These are phyloP conservation scores for Leccinum pseudoinsigne DNA, from an alignment of 1,284 basidiomycete genomes.

Conservation along the genomic window DNA sequence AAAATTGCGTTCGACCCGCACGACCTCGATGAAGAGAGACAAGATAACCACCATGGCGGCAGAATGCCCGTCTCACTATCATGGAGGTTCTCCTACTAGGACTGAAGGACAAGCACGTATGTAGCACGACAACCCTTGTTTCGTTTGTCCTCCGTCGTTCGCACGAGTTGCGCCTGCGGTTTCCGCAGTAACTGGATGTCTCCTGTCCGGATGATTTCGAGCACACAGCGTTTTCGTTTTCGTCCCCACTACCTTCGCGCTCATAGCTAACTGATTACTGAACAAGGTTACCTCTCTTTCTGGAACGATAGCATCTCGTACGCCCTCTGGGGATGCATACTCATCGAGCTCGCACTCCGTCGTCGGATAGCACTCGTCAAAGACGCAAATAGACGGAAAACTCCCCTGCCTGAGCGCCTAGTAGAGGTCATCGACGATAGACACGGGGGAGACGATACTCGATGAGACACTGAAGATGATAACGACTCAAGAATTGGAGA, in stretches of 20 bases:
- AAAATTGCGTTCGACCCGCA: slow-evolving; percentile 94
- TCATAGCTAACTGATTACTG: slow-evolving; percentile 22
- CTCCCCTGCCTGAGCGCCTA: slow-evolving; percentile 79
- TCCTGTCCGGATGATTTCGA: slow-evolving; percentile 8
- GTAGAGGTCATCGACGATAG: slow-evolving; percentile 91
- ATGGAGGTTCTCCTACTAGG: slow-evolving; percentile 95
- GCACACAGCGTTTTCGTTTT: background rate
- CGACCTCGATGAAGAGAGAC: slow-evolving; percentile 80
- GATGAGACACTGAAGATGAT: slow-evolving; percentile 97
- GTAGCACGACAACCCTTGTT: slow-evolving; percentile 25
- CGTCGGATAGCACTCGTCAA: slow-evolving; percentile 86
- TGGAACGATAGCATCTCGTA: slow-evolving; percentile 99
- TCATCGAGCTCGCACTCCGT: slow-evolving; percentile 91
- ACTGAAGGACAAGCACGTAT: slow-evolving; percentile 85
- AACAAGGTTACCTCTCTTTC: slow-evolving; percentile 93
- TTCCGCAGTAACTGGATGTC: slow-evolving; percentile 20
- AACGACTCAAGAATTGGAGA: slow-evolving; percentile 71
- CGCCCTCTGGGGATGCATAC: slow-evolving; percentile 91
- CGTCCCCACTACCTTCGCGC: slow-evolving; percentile 26
- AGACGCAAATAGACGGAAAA: slow-evolving; percentile 78
- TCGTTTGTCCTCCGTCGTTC: background rate
- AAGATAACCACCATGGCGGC: slow-evolving; percentile 65
- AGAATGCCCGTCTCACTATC: slow-evolving; percentile 88
- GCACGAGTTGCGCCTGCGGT: slow-evolving; percentile 10
- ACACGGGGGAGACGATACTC: slow-evolving; percentile 92